phyloP scores from a whole-genome alignment of 2,329 filamentous ascomycete genomes.

The Colletotrichum sidae region DNA sequence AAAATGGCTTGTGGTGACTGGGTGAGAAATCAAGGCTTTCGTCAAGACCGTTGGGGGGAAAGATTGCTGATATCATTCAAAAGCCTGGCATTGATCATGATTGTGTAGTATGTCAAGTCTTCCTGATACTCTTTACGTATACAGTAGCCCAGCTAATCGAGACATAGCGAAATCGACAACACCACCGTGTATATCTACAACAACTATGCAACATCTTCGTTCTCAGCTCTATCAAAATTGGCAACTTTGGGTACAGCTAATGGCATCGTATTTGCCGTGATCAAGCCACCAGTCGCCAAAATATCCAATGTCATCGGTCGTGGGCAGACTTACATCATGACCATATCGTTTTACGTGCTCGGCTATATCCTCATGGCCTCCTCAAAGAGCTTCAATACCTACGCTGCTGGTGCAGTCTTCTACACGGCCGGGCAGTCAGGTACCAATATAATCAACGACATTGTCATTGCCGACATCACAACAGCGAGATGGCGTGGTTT shows the following conservation, averaged over 20 bases:
- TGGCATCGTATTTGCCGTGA: conserved; percentile 19
- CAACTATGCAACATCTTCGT: conserved; percentile 28
- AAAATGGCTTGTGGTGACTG: conserved; percentile 25
- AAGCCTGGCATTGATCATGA: conserved; percentile 23
- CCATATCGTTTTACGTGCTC: conserved; percentile 17
- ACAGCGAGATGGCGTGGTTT: conserved; percentile 37
- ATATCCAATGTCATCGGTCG: conserved; percentile 25
- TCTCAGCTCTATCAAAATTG: conserved; percentile 22
- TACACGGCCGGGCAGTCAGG: conserved; percentile 24
- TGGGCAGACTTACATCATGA: conserved; percentile 28
- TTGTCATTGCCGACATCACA: conserved; percentile 32
- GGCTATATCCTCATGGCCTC: conserved; percentile 28
- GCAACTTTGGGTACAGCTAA: conserved; percentile 19
- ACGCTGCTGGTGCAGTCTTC: conserved; percentile 22
- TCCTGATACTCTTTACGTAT: no score
- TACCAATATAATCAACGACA: conserved; percentile 29
- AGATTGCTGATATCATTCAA: background rate
- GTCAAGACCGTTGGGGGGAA: background rate
- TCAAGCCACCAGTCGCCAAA: conserved; percentile 27
- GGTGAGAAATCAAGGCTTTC: background rate
- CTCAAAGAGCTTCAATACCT: conserved; percentile 12
- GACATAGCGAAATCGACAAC: conserved; percentile 16
- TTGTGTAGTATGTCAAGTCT: conserved; percentile 13
- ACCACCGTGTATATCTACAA: conserved; percentile 23
- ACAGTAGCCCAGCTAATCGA: background rate